These are phyloP conservation scores for Thermochaetoides dissita DNA, from an alignment of 2,329 filamentous ascomycete species.

Conservation along the genomic window DNA sequence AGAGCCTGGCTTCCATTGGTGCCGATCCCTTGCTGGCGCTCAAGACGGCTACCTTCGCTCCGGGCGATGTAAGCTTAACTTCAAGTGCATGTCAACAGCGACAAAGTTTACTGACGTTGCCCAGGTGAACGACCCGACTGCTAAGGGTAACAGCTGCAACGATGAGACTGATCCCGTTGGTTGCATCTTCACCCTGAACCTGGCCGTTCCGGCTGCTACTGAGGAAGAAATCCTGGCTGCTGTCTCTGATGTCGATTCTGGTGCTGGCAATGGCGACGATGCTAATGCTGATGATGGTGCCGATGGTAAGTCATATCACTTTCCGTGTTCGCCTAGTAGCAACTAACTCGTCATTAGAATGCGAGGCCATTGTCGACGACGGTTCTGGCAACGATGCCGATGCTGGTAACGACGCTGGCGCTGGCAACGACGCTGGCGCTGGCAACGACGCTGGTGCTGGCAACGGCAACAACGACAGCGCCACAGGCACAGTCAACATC, in stretches of 20 bases:
- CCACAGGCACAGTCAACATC: slow-evolving; percentile 21
- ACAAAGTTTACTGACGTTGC: slow-evolving; percentile 10
- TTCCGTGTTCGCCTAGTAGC: too few species aligned
- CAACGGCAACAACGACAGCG: slow-evolving; percentile 2
- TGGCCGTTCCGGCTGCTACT: slow-evolving; percentile 39
- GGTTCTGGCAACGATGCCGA: slow-evolving; percentile 11
- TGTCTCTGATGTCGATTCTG: slow-evolving; percentile 21
- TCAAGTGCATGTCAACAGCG: slow-evolving; percentile 1
- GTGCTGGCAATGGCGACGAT: slow-evolving; percentile 10
- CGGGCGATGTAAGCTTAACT: slow-evolving; percentile 36
- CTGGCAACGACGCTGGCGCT: background rate
- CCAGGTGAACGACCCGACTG: slow-evolving; percentile 24
- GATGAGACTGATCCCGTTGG: slow-evolving; percentile 32
- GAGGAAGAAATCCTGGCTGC: slow-evolving; percentile 39
- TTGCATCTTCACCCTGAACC: slow-evolving; percentile 41
- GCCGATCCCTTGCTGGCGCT: slow-evolving; percentile 49
- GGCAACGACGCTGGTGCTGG: slow-evolving; percentile 3
- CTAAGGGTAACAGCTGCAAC: slow-evolving; percentile 40
- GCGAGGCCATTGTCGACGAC: slow-evolving; percentile 4
- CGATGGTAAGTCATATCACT: background rate
- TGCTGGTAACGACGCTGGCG: slow-evolving; percentile 7
- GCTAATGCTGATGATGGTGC: slow-evolving; percentile 7
- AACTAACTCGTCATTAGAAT: background rate
- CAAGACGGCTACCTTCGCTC: slow-evolving; percentile 47
- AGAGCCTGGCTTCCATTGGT: slow-evolving; percentile 45